phyloP scores from a whole-genome alignment of 805 yeast species.

The Zygosaccharomyces kombuchaensis region DNA sequence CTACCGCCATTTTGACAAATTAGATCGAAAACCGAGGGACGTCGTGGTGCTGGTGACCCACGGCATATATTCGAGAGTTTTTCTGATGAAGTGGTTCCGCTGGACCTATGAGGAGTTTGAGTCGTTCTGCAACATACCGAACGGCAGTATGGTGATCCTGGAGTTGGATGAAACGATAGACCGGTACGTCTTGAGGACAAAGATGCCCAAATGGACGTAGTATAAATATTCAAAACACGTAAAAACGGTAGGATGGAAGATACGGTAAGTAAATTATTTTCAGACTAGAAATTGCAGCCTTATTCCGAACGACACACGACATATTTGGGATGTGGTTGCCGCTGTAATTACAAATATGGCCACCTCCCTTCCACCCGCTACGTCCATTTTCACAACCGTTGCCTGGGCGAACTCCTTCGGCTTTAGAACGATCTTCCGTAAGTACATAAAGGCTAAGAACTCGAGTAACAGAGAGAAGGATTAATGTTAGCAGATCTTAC shows the following conservation, averaged over 20 bases:
- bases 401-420: too few relatives aligned
- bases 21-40: conserved; percentile 61
- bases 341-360: too few relatives aligned
- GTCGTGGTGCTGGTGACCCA: conserved; percentile 84
- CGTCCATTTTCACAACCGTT: too few relatives aligned
- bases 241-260: conserved; percentile 27
- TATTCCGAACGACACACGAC: too few relatives aligned
- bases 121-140: conserved; percentile 73
- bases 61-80: conserved; percentile 92
- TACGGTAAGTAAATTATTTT: too few relatives aligned
- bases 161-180: conserved; percentile 48
- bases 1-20: conserved; percentile 67
- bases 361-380: too few relatives aligned
- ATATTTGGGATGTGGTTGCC: too few relatives aligned
- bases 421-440: too few relatives aligned
- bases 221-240: neutral
- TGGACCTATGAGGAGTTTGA: conserved; percentile 92
- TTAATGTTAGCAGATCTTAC: too few relatives aligned
- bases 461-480: too few relatives aligned
- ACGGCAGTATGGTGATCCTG: conserved; percentile 80
- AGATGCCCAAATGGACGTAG: conserved; percentile 69
- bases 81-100: conserved; percentile 89
- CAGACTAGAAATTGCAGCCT: too few relatives aligned
- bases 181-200: conserved; percentile 56
- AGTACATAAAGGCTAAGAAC: too few relatives aligned